phyloP scores from a whole-genome alignment of 1,139 yeast genomes.

The Zygosaccharomyces sapae region DNA sequence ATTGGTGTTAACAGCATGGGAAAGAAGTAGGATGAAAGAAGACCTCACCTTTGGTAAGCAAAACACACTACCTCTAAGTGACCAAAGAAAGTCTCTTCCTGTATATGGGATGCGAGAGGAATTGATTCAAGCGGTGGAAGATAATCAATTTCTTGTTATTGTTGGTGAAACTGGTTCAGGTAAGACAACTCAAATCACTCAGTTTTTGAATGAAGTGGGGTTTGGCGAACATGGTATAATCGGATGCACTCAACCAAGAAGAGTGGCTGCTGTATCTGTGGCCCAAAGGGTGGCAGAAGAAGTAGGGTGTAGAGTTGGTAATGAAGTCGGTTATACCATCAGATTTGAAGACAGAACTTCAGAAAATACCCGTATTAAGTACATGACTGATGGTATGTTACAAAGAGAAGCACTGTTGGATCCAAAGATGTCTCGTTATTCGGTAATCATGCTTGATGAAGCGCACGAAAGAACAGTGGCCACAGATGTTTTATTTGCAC shows the following conservation, averaged over 20 bases:
- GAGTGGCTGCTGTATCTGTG: conserved; percentile 94
- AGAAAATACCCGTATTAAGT: conserved; percentile 65
- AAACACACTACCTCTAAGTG: conserved; percentile 47
- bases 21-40: conserved; percentile 40
- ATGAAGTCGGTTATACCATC: conserved; percentile 80
- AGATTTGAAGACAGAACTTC: conserved; percentile 78
- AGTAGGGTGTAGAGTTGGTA: conserved; percentile 65
- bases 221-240: conserved; percentile 56
- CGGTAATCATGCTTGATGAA: conserved; percentile 87
- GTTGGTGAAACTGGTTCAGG: conserved; percentile 99
- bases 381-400: conserved; percentile 93
- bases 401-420: conserved; percentile 78
- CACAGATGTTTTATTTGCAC: conserved; percentile 85
- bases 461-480: conserved; percentile 96
- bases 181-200: conserved; percentile 93
- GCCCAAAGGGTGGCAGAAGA: conserved; percentile 91
- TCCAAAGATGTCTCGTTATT: conserved; percentile 65
- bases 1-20: conserved; percentile 47
- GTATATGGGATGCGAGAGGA: conserved; percentile 62
- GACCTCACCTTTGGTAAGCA: conserved; percentile 53
- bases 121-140: conserved; percentile 56
- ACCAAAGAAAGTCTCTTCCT: conserved; percentile 73
- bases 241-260: conserved; percentile 93
- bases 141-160: conserved; percentile 73
- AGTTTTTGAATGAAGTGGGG: conserved; percentile 79